phyloP scores from a whole-genome alignment of 768 basidiomycete genomes.

The Mycena metata region DNA sequence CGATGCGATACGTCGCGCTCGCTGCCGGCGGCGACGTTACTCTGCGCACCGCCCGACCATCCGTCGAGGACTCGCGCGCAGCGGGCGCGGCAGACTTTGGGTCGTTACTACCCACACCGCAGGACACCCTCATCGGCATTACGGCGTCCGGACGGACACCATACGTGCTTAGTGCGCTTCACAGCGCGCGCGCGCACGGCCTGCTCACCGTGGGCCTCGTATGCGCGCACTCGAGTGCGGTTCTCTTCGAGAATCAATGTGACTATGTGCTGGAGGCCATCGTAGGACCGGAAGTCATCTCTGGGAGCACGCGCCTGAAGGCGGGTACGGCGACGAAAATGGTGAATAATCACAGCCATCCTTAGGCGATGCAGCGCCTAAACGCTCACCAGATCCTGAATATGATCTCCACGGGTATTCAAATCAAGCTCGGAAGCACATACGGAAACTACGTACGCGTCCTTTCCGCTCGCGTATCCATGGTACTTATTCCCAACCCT shows the following conservation, averaged over 20 bases:
- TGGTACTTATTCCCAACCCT: neutral
- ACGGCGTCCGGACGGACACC: conserved; percentile 53
- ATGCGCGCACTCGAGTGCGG: conserved; percentile 45
- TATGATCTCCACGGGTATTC: conserved; percentile 53
- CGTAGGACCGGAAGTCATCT: conserved; percentile 49
- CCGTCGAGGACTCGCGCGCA: conserved; percentile 50
- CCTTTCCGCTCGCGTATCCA: neutral
- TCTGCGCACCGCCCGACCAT: conserved; percentile 46
- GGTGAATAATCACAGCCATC: conserved; percentile 34
- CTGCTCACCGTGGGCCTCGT: conserved; percentile 49
- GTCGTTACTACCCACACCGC: conserved; percentile 40
- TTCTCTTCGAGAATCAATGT: conserved; percentile 42
- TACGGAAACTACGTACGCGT: conserved; percentile 50
- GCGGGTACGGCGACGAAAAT: conserved; percentile 55
- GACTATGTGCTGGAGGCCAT: conserved; percentile 47
- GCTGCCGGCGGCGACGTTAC: conserved; percentile 47
- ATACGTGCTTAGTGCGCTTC: conserved; percentile 50
- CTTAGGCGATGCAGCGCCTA: neutral
- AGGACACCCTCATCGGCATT: conserved; percentile 52
- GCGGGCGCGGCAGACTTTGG: conserved; percentile 45
- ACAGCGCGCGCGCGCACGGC: conserved; percentile 40
- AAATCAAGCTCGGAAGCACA: conserved; percentile 52
- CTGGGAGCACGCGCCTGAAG: conserved; percentile 53
- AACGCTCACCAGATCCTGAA: conserved; percentile 47
- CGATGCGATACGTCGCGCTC: conserved; percentile 40